These are phyloP conservation scores for Juncus effusus DNA, from an alignment of 176 grass and related monocot genomes.

Conservation along the genomic window DNA sequence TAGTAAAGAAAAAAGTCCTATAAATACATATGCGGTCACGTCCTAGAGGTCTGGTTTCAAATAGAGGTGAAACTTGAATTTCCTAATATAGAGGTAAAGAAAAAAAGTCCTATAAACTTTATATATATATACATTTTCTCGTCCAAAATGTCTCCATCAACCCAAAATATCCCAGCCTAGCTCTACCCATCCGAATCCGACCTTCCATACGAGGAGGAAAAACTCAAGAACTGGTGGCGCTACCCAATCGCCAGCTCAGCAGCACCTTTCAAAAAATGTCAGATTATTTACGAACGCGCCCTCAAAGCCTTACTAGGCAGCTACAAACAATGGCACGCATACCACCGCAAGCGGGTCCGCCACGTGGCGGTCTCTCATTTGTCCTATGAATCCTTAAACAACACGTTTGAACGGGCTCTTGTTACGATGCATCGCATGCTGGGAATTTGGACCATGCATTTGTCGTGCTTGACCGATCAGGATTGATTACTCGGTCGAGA, in stretches of 20 bases:
- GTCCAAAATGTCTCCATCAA: too few relatives aligned
- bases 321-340: conserved; percentile 84
- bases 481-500: conserved; percentile 48
- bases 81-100: too few relatives aligned
- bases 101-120: too few relatives aligned
- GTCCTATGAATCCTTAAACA: conserved; percentile 32
- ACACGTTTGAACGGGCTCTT: conserved; percentile 55
- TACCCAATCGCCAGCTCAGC: conserved; percentile 39
- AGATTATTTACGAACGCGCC: conserved; percentile 55
- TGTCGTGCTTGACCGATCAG: conserved; percentile 40
- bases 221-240: conserved; percentile 43
- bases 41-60: too few relatives aligned
- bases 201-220: conserved; percentile 52
- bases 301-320: conserved; percentile 52
- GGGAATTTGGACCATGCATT: conserved; percentile 61
- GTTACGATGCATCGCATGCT: conserved; percentile 72
- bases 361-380: conserved; percentile 27
- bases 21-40: too few relatives aligned
- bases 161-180: too few relatives aligned
- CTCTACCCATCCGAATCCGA: conserved; percentile 34
- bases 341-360: conserved; percentile 50
- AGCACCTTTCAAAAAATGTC: conserved; percentile 36
- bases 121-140: too few relatives aligned
- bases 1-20: too few relatives aligned
- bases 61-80: too few relatives aligned